Base-by-base conservation (phyloP, 2,329 filamentous ascomycete genomes). In the Amauroascus niger region DNA sequence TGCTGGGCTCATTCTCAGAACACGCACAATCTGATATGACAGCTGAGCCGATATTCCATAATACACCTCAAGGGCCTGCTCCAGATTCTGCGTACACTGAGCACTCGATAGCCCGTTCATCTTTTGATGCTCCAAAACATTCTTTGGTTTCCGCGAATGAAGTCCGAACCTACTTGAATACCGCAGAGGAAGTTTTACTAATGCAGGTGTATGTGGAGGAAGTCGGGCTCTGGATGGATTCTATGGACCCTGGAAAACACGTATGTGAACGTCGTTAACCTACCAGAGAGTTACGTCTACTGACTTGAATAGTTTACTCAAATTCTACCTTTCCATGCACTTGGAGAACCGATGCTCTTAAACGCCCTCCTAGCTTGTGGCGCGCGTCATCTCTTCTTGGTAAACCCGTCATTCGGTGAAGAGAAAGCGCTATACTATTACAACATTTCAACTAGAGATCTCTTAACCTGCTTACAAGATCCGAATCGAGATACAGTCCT, bases 191-290 rank as follows among this genome's bases (percentile, higher is more conserved):
- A 65, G 79, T 93, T 0, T 73, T 84, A n/a, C 89, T 89, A 65
- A 88, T 96, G 84, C 88, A 95, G 67, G 83, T 89, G 0, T 97
- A 95, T 66, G 84, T 94, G 6, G 86, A 94, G 63, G 86, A 95
- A 60, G 87, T 97, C 1, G 89, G 86, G 0, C 70, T 88, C 2
- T 96, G 91, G 88, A 95, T 97, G 87, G 91, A 96, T 69, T 87
- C 83, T 40, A 82, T 96, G 74, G 88, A 95, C 71, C 78, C 82
- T 32, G 78, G 84, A 59, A 91, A 91, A 71, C 87, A 94, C 65
- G 77, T 80, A 69, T 57, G 75, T 65, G 33, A 28, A 33, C 7
- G n/a, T 48, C 18, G 33, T 37, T 6, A 37, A 32, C 40, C 40
- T 37, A 56, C 60, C 59, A 61, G n/a, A 55, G 20, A 11, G 46